These are phyloP conservation scores for Globisporangium paddicum DNA, from an alignment of 352 stramenopile species.

Conservation along the genomic window DNA sequence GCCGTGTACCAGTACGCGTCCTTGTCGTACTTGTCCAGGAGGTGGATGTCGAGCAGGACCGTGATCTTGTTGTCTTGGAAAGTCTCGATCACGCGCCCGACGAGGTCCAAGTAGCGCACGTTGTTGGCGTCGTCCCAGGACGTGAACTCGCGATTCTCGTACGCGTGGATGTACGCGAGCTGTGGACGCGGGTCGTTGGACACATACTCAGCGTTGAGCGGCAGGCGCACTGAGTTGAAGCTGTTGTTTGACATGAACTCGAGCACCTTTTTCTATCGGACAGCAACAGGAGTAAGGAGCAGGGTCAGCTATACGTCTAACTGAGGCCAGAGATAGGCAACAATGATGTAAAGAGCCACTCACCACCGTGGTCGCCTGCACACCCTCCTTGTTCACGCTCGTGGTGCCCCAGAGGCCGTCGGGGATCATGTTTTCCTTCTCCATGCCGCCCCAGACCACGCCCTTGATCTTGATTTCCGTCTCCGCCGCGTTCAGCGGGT, in stretches of 20 bases:
- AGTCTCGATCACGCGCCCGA: conserved; percentile 49
- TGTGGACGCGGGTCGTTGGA: conserved; percentile 35
- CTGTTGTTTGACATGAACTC: conserved; percentile 49
- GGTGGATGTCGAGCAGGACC: conserved; percentile 59
- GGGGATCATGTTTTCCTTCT: conserved; percentile 66
- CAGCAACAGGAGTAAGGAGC: neutral
- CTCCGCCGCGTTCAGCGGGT: conserved; percentile 32
- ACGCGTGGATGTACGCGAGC: conserved; percentile 47
- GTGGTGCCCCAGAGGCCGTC: conserved; percentile 44
- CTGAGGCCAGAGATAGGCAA: neutral
- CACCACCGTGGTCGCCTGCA: conserved; percentile 43
- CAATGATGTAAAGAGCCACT: conserved; percentile 5
- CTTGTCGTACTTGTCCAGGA: conserved; percentile 40
- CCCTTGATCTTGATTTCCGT: conserved; percentile 62
- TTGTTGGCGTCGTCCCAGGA: conserved; percentile 34
- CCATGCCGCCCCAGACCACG: conserved; percentile 61
- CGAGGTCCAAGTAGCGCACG: conserved; percentile 51
- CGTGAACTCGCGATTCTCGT: conserved; percentile 61
- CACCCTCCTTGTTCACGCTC: conserved; percentile 26
- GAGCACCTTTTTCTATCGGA: conserved; percentile 32
- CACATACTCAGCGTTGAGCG: conserved; percentile 52
- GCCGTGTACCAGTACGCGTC: conserved; percentile 69
- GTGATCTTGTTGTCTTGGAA: conserved; percentile 45
- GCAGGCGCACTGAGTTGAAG: conserved; percentile 61
- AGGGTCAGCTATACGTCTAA: neutral